Evolutionary conservation across 2,329 filamentous ascomycete genomes (phyloP).

Genomic region (Elsinoe ampelina): DNA sequence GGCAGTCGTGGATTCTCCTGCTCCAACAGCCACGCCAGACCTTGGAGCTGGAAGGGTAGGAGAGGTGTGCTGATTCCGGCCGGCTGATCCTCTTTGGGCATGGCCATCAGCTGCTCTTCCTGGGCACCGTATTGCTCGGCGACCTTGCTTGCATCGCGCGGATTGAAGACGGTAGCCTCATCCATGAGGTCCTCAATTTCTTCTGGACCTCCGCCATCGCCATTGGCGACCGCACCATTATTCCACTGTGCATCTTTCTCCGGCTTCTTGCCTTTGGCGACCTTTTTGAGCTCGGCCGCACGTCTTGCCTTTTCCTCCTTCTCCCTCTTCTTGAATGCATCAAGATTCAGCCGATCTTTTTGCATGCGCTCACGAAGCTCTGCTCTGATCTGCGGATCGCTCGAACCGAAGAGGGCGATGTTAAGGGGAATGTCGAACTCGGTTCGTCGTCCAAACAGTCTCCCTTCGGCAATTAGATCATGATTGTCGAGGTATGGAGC

Average conservation of each 20-base stretch:
- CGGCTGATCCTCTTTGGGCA: constrained; percentile 67
- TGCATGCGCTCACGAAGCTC: constrained; percentile 55
- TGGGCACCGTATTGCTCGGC: constrained; percentile 62
- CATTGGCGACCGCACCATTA: constrained; percentile 19
- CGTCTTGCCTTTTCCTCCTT: constrained; percentile 28
- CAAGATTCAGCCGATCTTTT: constrained; percentile 52
- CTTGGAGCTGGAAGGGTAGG: constrained; percentile 72
- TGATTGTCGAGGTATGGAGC: constrained; percentile 57
- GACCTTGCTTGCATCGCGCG: constrained; percentile 54
- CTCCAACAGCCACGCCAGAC: constrained; percentile 69
- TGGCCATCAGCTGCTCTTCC: constrained; percentile 58
- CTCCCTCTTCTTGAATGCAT: constrained; percentile 33
- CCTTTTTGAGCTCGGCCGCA: constrained; percentile 19
- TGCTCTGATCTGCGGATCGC: constrained; percentile 30
- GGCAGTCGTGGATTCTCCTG: constrained; percentile 66
- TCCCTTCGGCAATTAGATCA: constrained; percentile 57
- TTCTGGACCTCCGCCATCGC: constrained; percentile 31
- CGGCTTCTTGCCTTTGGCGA: constrained; percentile 15
- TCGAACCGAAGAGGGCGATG: constrained; percentile 56
- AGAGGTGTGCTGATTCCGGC: constrained; percentile 54
- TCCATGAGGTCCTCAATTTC: constrained; percentile 56
- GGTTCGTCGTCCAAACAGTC: constrained; percentile 57
- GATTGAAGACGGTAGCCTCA: constrained; percentile 58
- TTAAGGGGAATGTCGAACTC: constrained; percentile 63
- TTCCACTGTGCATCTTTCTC: constrained; percentile 4